Conservation (phyloP, 2,329 filamentous ascomycete genomes). For the Pezicula neosporulosa region DNA sequence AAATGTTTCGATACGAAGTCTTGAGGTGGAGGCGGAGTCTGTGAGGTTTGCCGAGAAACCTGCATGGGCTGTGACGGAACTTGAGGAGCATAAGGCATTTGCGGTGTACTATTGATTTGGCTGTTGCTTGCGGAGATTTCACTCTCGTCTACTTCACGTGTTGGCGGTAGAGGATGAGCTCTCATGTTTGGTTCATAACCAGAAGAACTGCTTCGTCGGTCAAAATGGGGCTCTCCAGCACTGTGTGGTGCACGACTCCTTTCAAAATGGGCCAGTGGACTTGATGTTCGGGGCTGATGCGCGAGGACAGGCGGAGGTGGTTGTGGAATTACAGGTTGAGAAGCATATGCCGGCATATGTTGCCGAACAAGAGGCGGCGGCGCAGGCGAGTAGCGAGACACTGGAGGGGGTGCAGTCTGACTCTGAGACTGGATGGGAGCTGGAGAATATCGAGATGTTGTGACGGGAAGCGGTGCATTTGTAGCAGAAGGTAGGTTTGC, state of each 20-base stretch:
- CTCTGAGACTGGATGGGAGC: slow-evolving; percentile 38
- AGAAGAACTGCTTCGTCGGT: slow-evolving; percentile 48
- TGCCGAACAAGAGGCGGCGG: slow-evolving; percentile 28
- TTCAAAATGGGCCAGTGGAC: slow-evolving; percentile 63
- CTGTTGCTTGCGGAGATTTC: slow-evolving; percentile 24
- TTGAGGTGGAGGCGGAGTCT: slow-evolving; percentile 47
- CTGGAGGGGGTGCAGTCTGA: slow-evolving; percentile 35
- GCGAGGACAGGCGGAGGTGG: slow-evolving; percentile 43
- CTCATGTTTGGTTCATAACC: slow-evolving; percentile 51
- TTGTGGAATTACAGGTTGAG: slow-evolving; percentile 28
- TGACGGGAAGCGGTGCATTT: slow-evolving; percentile 4
- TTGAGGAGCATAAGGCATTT: slow-evolving; percentile 15
- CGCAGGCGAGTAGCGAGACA: slow-evolving; percentile 38
- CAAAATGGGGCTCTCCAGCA: slow-evolving; percentile 36
- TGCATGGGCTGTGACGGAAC: slow-evolving; percentile 28
- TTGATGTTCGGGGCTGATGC: slow-evolving; percentile 62
- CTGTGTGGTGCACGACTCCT: slow-evolving; percentile 21
- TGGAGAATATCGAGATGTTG: slow-evolving; percentile 57
- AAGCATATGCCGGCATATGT: slow-evolving; percentile 16
- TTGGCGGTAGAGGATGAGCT: slow-evolving; percentile 51
- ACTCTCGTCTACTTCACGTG: slow-evolving; percentile 60
- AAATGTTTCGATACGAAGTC: slow-evolving; percentile 35
- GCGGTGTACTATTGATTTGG: slow-evolving; percentile 16
- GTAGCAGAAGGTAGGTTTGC: slow-evolving; percentile 21
- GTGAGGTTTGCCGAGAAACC: slow-evolving; percentile 35